Base-by-base conservation (phyloP, 2,329 filamentous ascomycete genomes). In the Neonectria sp. region DNA sequence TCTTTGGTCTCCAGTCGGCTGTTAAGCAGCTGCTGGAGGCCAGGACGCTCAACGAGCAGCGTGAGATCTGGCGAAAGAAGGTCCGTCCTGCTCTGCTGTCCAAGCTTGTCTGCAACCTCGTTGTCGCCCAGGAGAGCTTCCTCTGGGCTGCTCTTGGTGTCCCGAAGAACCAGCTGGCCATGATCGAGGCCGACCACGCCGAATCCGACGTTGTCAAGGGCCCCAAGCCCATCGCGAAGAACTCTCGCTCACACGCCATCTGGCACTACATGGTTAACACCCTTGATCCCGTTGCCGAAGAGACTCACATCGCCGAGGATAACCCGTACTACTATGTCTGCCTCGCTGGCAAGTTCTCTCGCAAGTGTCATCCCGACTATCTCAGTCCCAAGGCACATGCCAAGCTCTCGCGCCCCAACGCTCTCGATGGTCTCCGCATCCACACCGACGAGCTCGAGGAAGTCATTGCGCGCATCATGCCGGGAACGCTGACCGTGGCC, bases 231-330 rank as follows among this genome's bases (percentile, higher is more conserved):
- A 80, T 76, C 9, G 83, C 85, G 21, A 86, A 88, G 73, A 88
- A 87, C 71, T 85, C 87, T 24, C 89, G 89, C 73, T 93, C 93
- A 5, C 88, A 92, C 73, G 94, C 94, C 12, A 92, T 98, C 77
- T 98, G 95, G 93, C 91, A 95, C 79, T 98, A 98, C 85, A 95
- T 97, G 82, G 92, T 97, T 70, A 91, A 97, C 82, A 98, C 95
- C 0, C 90, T 98, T 9, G 95, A 98, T 78, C 95, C 95, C 0
- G 91, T 98, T 33, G 91, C 94, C 60, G 92, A 95, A 76, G 87
- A 92, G 52, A 97, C 94, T 1, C 88, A 97, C 70, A 89, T 98
- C 68, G 91, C 92, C 67, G 89, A 90, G 35, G 93, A 97, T 73
- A 98, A 98, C 81, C 95, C 97, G 63, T 98, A 98, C 85, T 98